Percentiles rank a stretch among this genome's conserved stretches.
Conservation (phyloP, 208 protist genomes). For the Porcisia hertigi region DNA sequence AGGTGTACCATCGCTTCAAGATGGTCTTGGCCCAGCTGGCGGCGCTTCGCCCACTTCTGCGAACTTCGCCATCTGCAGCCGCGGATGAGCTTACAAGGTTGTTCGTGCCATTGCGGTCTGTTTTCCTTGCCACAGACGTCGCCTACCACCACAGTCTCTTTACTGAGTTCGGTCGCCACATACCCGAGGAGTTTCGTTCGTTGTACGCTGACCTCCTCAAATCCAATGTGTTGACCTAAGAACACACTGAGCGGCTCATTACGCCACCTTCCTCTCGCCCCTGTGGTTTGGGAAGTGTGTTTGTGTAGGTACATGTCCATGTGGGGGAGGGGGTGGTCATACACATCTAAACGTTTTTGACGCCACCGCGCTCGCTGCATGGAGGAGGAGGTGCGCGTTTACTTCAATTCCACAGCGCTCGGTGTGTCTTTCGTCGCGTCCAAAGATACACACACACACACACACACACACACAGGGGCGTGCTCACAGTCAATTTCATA, state of each 20-base stretch:
- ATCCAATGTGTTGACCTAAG: slow-evolving; percentile 4
- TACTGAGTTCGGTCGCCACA: slow-evolving; percentile 65
- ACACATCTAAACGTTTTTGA: too few species aligned
- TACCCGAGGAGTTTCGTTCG: slow-evolving; percentile 67
- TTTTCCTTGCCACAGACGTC: slow-evolving; percentile 57
- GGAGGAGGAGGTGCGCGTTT: not conserved
- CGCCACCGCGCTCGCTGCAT: not conserved
- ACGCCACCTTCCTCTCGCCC: not conserved
- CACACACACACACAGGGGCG: not conserved
- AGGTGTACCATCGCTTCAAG: slow-evolving; percentile 66
- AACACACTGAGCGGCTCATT: not conserved
- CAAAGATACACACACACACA: not conserved
- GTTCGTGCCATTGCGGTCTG: slow-evolving; percentile 21
- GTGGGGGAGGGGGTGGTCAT: too few species aligned
- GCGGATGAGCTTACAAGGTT: slow-evolving; percentile 20
- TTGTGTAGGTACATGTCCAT: not conserved
- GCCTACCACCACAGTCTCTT: slow-evolving; percentile 35
- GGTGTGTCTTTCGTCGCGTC: not conserved
- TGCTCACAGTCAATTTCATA: not conserved
- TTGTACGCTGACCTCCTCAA: slow-evolving; percentile 58
- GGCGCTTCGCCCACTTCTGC: slow-evolving; percentile 24
- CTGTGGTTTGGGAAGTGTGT: not conserved
- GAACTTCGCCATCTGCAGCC: slow-evolving; percentile 2
- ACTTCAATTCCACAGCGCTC: too few species aligned
- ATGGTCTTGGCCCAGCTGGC: slow-evolving; percentile 59